Evolutionary conservation across 2,329 filamentous ascomycete species (phyloP), one percentile per base, ranked within the genome.

Genomic region (Apiospora aurea): DNA sequence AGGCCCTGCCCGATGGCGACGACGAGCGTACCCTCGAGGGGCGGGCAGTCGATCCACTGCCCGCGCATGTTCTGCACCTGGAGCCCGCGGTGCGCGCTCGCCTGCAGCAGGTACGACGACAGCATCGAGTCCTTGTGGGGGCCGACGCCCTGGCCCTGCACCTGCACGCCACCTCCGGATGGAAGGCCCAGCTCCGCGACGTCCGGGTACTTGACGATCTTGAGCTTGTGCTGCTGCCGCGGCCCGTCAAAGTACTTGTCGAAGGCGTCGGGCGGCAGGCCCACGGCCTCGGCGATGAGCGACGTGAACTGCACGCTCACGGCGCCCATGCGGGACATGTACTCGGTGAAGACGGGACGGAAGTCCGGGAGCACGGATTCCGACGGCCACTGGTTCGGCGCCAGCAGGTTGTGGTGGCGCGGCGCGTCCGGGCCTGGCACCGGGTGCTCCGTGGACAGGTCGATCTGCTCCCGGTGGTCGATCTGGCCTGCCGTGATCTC

Each of bases 121-220:
- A 96, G 86, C 93, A 96, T 96, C 76, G 90, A 92, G 81, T 96
- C 94, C 81, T 96, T 96, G 84, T 96, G 93, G 46, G 94, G 93
- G 0, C 93, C 94, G 0, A 95, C 92, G 76, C 85, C 90, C 76
- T 91, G 90, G 46, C 86, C 86, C 38, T 75, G 75, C 4, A 72
- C n/a, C 79, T 51, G 80, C 83, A 2, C 80, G 11, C n/a, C 49
- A 10, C 51, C 13, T 11, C 24, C 26, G 24, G 13, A 3, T 46
- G 2, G 2, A 38, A 86, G 80, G 0, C 87, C 88, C 1, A 93
- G 83, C 79, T 90, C 87, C n/a, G 84, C 82, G 16, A 89, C 81
- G 79, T 96, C 94, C 0, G 94, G 94, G 79, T 96, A 97, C 83
- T 93, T 94, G 73, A 97, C 92, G 73, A 97, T 92, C 85, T 97